A percentile compares a stretch with the other conserved stretches of the same genome.
These are phyloP conservation scores for Herpetospermum pedunculosum DNA, from an alignment of 306 rosid genomes.

Conservation along the genomic window DNA sequence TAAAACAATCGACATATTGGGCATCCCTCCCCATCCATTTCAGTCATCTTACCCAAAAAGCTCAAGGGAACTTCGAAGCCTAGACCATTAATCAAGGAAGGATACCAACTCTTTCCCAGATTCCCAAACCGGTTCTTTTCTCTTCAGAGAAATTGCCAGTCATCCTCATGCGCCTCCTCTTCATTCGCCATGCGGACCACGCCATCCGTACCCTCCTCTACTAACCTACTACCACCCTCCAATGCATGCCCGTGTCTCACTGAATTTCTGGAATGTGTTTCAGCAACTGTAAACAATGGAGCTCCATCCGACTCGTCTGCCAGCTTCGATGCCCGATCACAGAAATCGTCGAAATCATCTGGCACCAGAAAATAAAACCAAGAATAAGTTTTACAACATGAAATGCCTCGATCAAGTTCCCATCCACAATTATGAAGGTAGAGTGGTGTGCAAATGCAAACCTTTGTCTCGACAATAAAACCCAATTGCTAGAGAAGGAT, in stretches of 20 bases:
- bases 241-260: slow-evolving; percentile 24
- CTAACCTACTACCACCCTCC: slow-evolving; percentile 12
- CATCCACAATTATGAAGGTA: slow-evolving; percentile 1
- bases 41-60: not conserved
- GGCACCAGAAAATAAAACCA: not conserved
- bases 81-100: not conserved
- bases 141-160: slow-evolving; percentile 73
- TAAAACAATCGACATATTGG: not conserved
- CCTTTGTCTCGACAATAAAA: slow-evolving; percentile 94
- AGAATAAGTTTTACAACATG: slow-evolving; percentile 1
- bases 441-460: slow-evolving; percentile 22
- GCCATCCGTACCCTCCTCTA: slow-evolving; percentile 18
- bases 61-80: not conserved
- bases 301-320: slow-evolving; percentile 84
- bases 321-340: slow-evolving; percentile 61
- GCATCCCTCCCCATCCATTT: not conserved
- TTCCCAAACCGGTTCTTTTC: not conserved
- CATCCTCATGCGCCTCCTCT: slow-evolving; percentile 44
- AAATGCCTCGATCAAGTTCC: not conserved
- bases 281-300: slow-evolving; percentile 76
- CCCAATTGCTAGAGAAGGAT: slow-evolving; percentile 93
- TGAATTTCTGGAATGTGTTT: slow-evolving; percentile 35
- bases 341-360: slow-evolving; percentile 84
- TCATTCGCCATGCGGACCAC: slow-evolving; percentile 18
- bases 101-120: not conserved